Evolutionary conservation across 495 filamentous ascomycete species (phyloP).

Genomic region (Penicillium dipodomyicola): DNA sequence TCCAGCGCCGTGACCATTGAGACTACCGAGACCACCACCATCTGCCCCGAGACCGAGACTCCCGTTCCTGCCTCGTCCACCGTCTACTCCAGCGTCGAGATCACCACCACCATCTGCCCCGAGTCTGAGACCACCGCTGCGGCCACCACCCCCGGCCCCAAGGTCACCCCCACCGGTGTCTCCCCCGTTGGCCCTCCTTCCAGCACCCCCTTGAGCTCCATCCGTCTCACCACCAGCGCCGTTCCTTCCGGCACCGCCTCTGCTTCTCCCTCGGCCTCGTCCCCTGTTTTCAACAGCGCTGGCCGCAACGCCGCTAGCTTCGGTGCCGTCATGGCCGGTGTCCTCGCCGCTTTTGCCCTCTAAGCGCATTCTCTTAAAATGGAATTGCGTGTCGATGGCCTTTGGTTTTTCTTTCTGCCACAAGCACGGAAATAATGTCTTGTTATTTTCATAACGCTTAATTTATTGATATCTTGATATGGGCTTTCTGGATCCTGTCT

Average conservation of each 20-base stretch:
- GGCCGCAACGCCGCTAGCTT: conserved; percentile 45
- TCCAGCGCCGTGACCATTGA: conserved; percentile 17
- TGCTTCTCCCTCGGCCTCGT: conserved; percentile 27
- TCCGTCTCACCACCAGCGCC: conserved; percentile 21
- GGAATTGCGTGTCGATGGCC: background rate
- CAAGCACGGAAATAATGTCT: conserved; percentile 7
- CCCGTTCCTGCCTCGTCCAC: too few relatives aligned
- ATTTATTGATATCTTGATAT: conserved; percentile 3
- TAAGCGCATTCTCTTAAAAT: conserved; percentile 24
- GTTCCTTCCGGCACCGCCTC: conserved; percentile 27
- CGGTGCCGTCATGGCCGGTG: conserved; percentile 46
- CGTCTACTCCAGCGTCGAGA: too few relatives aligned
- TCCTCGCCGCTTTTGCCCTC: conserved; percentile 43
- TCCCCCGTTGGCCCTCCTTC: conserved; percentile 22
- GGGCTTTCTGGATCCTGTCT: background rate
- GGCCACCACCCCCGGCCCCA: conserved; percentile 4
- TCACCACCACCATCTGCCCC: conserved; percentile 26
- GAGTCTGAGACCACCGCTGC: conserved; percentile 13
- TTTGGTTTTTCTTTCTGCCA: conserved; percentile 5
- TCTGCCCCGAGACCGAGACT: conserved; percentile 24
- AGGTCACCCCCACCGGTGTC: conserved; percentile 17
- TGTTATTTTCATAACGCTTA: conserved; percentile 6
- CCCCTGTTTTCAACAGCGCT: conserved; percentile 44
- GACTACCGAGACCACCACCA: conserved; percentile 25
- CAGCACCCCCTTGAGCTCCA: conserved; percentile 13